These are phyloP conservation scores for Colletotrichum sp. DNA, from an alignment of 2,329 filamentous ascomycete genomes.

Conservation along the genomic window DNA sequence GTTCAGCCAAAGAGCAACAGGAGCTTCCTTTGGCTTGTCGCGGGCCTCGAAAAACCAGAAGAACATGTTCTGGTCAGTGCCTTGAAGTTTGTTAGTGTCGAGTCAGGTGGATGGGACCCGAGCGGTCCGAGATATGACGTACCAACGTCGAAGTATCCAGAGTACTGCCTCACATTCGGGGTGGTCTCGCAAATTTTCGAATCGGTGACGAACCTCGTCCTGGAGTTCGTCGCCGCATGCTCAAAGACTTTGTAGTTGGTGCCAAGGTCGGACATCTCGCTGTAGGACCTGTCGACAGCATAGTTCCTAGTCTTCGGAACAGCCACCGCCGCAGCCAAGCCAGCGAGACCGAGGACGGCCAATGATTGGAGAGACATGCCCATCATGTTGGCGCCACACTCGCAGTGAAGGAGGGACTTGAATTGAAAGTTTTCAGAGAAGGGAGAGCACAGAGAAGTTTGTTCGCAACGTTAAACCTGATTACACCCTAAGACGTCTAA, in stretches of 20 bases:
- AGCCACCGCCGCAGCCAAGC: neutral
- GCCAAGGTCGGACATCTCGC: slow-evolving; percentile 15
- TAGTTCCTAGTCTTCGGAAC: slow-evolving; percentile 2
- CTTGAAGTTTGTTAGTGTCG: neutral
- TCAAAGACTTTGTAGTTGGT: slow-evolving; percentile 49
- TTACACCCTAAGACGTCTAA: too few species aligned
- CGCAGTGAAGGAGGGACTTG: neutral
- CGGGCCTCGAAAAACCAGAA: slow-evolving; percentile 47
- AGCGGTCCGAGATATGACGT: neutral
- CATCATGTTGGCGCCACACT: neutral
- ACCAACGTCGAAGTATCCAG: slow-evolving; percentile 54
- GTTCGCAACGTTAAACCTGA: neutral
- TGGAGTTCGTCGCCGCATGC: slow-evolving; percentile 48
- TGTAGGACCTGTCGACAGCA: slow-evolving; percentile 19
- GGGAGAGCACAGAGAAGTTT: neutral
- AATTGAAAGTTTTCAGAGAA: neutral
- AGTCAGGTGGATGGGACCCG: neutral
- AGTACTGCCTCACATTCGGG: slow-evolving; percentile 53
- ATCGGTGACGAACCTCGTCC: slow-evolving; percentile 53
- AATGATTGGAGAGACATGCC: neutral
- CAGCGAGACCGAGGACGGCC: slow-evolving; percentile 2
- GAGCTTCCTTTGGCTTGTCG: slow-evolving; percentile 31
- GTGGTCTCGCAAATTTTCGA: slow-evolving; percentile 58
- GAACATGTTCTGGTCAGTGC: slow-evolving; percentile 44
- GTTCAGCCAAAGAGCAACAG: slow-evolving; percentile 40